phyloP scores from a whole-genome alignment of 108 stramenopile species.

The Hondaea fermentalgiana region DNA sequence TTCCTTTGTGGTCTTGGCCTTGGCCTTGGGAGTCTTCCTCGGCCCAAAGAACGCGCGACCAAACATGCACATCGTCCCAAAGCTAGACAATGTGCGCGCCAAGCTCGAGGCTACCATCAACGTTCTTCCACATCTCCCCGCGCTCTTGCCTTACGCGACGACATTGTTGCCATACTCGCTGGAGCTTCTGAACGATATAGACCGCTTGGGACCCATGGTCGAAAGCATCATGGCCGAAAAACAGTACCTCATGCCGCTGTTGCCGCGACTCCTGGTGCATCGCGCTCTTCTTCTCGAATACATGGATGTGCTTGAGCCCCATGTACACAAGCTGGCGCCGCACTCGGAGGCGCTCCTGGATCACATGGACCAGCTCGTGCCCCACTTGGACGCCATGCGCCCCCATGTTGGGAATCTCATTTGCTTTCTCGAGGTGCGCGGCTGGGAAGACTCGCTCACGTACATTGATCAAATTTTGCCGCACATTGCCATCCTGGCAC shows the following conservation, averaged over 20 bases:
- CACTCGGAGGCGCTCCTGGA: neutral
- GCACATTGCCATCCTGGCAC: neutral
- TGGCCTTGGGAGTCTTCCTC: neutral
- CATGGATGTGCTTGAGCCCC: neutral
- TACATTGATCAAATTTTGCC: neutral
- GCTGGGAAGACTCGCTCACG: neutral
- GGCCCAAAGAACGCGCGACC: neutral
- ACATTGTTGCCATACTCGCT: neutral
- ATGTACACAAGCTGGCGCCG: neutral
- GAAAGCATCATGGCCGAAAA: constrained; percentile 1
- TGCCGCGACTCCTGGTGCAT: neutral
- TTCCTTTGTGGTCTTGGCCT: neutral
- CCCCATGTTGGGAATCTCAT: neutral
- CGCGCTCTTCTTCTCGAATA: neutral
- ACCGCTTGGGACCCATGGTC: neutral
- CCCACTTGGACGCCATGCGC: neutral
- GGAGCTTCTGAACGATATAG: neutral
- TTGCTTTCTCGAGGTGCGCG: neutral
- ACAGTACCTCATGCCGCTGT: neutral
- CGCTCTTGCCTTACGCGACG: neutral
- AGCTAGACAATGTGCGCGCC: neutral
- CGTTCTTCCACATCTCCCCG: neutral
- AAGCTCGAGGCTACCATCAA: neutral
- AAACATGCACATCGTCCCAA: neutral
- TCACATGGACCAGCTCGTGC: neutral